A percentile compares a stretch with the other conserved stretches of the same genome.
Evolutionary conservation across 805 yeast genomes (phyloP).

Genomic region (Lipomyces orientalis): DNA sequence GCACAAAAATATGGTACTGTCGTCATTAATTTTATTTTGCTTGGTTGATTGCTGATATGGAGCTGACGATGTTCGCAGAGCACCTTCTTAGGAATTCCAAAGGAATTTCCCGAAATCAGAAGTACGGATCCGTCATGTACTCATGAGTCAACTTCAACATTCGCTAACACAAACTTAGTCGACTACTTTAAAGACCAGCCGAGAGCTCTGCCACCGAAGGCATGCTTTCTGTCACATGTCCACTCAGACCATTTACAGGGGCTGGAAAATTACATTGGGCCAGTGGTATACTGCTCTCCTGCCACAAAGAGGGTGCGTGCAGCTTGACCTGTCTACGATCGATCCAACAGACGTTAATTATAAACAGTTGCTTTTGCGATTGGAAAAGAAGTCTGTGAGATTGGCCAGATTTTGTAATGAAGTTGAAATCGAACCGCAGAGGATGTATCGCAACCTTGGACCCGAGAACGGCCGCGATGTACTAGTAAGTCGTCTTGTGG

Average conservation of each 20-base stretch:
- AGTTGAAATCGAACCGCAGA: constrained; percentile 38
- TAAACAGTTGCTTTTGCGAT: constrained; percentile 18
- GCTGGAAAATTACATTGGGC: constrained; percentile 50
- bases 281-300: constrained; percentile 55
- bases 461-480: constrained; percentile 19
- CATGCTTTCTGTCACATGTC: constrained; percentile 56
- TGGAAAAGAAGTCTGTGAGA: constrained; percentile 12
- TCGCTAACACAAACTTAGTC: constrained; percentile 33
- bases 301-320: constrained; percentile 45
- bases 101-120: constrained; percentile 57
- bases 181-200: constrained; percentile 42
- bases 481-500: constrained; percentile 2
- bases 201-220: constrained; percentile 38
- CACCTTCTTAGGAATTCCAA: constrained; percentile 52
- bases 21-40: no score
- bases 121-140: no score
- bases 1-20: neutral
- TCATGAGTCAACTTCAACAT: constrained; percentile 3
- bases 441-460: constrained; percentile 38
- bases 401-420: constrained; percentile 22
- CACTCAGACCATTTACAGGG: constrained; percentile 64
- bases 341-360: constrained; percentile 5
- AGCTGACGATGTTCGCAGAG: constrained; percentile 16
- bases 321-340: neutral
- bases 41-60: neutral